These are phyloP conservation scores for Trichosporon sp. DNA, from an alignment of 1,284 basidiomycete genomes.

Conservation along the genomic window DNA sequence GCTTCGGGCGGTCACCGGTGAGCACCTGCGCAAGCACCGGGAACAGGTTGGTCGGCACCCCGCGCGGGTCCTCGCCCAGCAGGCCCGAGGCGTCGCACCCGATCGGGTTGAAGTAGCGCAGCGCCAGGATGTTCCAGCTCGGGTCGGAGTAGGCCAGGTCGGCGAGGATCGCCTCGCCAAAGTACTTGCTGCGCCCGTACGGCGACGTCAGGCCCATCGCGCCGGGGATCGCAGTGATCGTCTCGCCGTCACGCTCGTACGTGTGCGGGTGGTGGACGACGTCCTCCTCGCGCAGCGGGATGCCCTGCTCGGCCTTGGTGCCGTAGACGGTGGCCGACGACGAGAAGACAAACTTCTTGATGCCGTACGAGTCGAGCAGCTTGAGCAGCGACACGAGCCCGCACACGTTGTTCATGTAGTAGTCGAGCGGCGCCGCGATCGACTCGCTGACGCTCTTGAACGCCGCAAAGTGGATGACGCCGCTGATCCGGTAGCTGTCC, in stretches of 20 bases:
- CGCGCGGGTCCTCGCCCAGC: constrained; percentile 26
- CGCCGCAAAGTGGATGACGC: constrained; percentile 15
- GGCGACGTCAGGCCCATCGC: constrained; percentile 12
- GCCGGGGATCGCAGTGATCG: constrained; percentile 2
- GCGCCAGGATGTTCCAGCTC: constrained; percentile 20
- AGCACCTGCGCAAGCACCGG: constrained; percentile 28
- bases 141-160: constrained; percentile 19
- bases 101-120: constrained; percentile 31
- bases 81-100: constrained; percentile 28
- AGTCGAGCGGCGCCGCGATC: constrained; percentile 8
- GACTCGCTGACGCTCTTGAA: constrained; percentile 12
- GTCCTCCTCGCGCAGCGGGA: constrained; percentile 15
- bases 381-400: constrained; percentile 11
- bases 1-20: constrained; percentile 19
- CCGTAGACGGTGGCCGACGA: constrained; percentile 19
- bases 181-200: constrained; percentile 17
- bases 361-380: constrained; percentile 8
- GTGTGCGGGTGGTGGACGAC: constrained; percentile 16
- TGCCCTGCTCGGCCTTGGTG: constrained; percentile 13
- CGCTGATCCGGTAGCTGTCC: constrained; percentile 7
- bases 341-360: constrained; percentile 18
- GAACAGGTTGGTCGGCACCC: constrained; percentile 25
- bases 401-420: constrained; percentile 16
- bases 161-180: constrained; percentile 18
- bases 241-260: background rate